These are phyloP conservation scores for Cryoendolithus antarcticus DNA, from an alignment of 2,329 filamentous ascomycete genomes.

Conservation along the genomic window DNA sequence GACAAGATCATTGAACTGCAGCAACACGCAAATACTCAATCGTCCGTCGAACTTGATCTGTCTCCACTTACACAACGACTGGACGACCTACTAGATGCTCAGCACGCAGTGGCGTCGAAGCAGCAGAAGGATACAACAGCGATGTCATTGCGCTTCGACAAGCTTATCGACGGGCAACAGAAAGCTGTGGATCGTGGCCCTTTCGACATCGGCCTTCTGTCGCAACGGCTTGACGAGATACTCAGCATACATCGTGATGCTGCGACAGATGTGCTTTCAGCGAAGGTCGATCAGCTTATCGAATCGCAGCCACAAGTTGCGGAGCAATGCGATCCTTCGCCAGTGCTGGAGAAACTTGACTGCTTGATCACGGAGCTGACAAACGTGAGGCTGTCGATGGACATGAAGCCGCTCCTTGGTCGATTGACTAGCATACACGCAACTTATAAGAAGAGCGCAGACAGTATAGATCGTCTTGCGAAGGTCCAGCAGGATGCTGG, in stretches of 20 bases:
- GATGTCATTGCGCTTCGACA: conserved; percentile 1
- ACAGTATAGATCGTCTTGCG: too few relatives aligned
- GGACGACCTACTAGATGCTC: conserved; percentile 12
- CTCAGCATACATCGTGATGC: conserved; percentile 3
- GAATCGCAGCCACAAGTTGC: neutral
- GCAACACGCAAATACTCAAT: neutral
- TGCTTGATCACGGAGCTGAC: neutral
- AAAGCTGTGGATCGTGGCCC: conserved; percentile 5
- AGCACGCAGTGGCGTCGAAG: conserved; percentile 6
- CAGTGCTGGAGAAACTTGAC: neutral
- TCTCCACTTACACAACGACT: conserved; percentile 10
- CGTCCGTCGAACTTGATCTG: conserved; percentile 5
- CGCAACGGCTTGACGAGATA: conserved; percentile 5
- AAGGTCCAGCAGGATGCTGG: too few relatives aligned
- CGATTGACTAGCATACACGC: too few relatives aligned
- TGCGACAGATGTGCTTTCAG: conserved; percentile 1
- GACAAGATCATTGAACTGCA: conserved; percentile 1
- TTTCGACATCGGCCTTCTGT: conserved; percentile 3
- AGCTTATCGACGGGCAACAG: conserved; percentile 2
- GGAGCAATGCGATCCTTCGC: neutral
- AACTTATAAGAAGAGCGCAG: too few relatives aligned
- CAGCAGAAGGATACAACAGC: conserved; percentile 2
- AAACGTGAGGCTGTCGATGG: too few relatives aligned
- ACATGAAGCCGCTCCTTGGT: too few relatives aligned
- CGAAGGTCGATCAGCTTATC: neutral